Conservation (phyloP, 106 monocot species). For the Chionographis japonica region DNA sequence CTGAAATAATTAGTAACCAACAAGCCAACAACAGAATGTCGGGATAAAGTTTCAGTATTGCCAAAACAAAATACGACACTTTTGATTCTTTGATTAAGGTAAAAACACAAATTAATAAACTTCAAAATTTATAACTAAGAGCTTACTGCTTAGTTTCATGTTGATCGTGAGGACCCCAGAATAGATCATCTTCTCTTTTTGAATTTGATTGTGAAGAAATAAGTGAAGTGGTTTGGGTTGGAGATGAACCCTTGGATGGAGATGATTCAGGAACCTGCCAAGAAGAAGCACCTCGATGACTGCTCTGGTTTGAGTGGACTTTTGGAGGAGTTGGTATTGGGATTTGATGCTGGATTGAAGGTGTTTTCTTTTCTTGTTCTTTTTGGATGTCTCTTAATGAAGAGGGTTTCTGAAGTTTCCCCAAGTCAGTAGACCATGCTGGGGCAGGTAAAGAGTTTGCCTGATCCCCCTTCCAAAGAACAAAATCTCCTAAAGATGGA, state of each 20-base stretch:
- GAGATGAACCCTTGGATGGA: slow-evolving; percentile 57
- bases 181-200: slow-evolving; percentile 81
- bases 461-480: slow-evolving; percentile 84
- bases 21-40: not conserved
- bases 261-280: slow-evolving; percentile 56
- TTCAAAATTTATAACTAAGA: not conserved
- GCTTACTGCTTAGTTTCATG: slow-evolving; percentile 57
- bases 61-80: not conserved
- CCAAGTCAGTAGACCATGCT: slow-evolving; percentile 73
- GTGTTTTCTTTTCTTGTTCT: slow-evolving; percentile 70
- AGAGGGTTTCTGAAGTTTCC: slow-evolving; percentile 49
- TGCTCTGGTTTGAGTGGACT: slow-evolving; percentile 26
- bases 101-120: too few species aligned
- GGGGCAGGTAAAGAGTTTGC: slow-evolving; percentile 32
- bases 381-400: slow-evolving; percentile 79
- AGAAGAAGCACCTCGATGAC: slow-evolving; percentile 39
- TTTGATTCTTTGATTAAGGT: not conserved
- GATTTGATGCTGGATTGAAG: slow-evolving; percentile 31
- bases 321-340: slow-evolving; percentile 37
- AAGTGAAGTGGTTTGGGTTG: slow-evolving; percentile 29
- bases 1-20: too few species aligned
- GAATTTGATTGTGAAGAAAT: slow-evolving; percentile 38
- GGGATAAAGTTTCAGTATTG: not conserved
- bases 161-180: slow-evolving; percentile 88
- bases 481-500: slow-evolving; percentile 92